Evolutionary conservation across 352 stramenopile genomes (phyloP).

Genomic region (Globisporangium nagaii): DNA sequence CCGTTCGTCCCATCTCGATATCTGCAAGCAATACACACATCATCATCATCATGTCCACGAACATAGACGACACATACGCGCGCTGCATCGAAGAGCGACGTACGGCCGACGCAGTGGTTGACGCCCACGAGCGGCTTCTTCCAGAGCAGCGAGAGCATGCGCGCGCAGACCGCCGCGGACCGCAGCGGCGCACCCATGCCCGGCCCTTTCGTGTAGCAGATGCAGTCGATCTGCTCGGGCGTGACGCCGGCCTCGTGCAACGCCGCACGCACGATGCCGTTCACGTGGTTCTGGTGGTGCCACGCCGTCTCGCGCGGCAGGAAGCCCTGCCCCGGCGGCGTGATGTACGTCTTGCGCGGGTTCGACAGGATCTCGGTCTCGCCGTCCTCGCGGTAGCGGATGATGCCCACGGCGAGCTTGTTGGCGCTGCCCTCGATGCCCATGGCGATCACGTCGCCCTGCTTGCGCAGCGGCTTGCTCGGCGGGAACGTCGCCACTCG

Average conservation of each 20-base stretch:
- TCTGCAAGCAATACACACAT: constrained; percentile 43
- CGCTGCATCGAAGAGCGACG: constrained; percentile 14
- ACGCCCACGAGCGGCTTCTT: constrained; percentile 95
- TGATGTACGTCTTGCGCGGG: constrained; percentile 99
- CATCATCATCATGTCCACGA: not conserved
- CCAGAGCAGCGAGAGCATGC: constrained; percentile 94
- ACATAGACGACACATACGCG: not conserved
- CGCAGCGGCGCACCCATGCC: constrained; percentile 98
- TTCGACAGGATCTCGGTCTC: constrained; percentile 96
- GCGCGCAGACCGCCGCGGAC: constrained; percentile 93
- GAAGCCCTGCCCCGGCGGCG: constrained; percentile 96
- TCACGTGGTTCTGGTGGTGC: constrained; percentile 98
- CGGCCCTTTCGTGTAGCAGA: constrained; percentile 95
- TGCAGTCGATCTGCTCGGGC: constrained; percentile 86
- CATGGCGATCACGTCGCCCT: constrained; percentile 87
- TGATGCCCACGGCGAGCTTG: constrained; percentile 93
- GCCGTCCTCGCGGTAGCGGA: constrained; percentile 59
- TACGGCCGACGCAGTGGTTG: constrained; percentile 99
- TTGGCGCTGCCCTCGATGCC: constrained; percentile 99
- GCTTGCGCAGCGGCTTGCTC: constrained; percentile 43
- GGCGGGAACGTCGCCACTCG: constrained; percentile 12
- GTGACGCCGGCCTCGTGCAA: constrained; percentile 89
- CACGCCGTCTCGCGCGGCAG: constrained; percentile 97
- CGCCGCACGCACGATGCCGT: constrained; percentile 92
- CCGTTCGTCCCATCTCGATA: constrained; percentile 99